These are phyloP conservation scores for Backusella mclennaniae DNA, from an alignment of 192 early-diverging fungal species.

Conservation along the genomic window DNA sequence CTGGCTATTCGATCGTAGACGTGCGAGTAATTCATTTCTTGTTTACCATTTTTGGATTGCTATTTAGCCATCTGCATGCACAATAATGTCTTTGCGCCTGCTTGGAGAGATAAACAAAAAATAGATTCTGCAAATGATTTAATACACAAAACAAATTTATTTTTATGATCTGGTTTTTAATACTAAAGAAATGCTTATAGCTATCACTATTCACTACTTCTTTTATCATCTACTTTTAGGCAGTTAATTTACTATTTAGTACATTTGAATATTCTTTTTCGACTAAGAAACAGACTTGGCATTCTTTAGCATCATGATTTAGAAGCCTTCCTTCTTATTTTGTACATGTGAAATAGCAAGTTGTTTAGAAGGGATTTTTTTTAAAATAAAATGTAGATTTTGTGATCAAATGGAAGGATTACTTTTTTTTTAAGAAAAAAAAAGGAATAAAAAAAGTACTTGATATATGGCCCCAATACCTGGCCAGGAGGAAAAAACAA, in stretches of 20 bases:
- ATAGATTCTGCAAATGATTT: too few relatives aligned
- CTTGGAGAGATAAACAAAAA: background rate
- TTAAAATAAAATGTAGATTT: background rate
- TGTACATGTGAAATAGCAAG: background rate
- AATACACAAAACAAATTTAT: too few relatives aligned
- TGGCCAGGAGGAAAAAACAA: background rate
- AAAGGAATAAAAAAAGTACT: background rate
- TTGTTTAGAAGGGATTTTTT: background rate
- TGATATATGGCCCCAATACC: background rate
- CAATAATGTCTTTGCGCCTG: background rate
- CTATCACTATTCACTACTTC: too few relatives aligned
- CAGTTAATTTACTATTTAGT: too few relatives aligned
- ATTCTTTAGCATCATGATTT: background rate
- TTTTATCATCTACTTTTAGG: too few relatives aligned
- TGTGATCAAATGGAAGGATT: too few relatives aligned
- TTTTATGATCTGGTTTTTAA: too few relatives aligned
- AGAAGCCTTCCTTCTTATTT: background rate
- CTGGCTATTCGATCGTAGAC: background rate
- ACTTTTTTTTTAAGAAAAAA: too few relatives aligned
- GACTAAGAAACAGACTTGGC: background rate
- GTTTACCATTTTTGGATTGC: background rate
- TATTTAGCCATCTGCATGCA: background rate
- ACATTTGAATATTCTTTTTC: background rate
- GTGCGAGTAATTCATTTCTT: background rate
- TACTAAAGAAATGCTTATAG: too few relatives aligned